Base-by-base conservation (phyloP, 2,329 filamentous ascomycete species). In the Exophiala spinifera region DNA sequence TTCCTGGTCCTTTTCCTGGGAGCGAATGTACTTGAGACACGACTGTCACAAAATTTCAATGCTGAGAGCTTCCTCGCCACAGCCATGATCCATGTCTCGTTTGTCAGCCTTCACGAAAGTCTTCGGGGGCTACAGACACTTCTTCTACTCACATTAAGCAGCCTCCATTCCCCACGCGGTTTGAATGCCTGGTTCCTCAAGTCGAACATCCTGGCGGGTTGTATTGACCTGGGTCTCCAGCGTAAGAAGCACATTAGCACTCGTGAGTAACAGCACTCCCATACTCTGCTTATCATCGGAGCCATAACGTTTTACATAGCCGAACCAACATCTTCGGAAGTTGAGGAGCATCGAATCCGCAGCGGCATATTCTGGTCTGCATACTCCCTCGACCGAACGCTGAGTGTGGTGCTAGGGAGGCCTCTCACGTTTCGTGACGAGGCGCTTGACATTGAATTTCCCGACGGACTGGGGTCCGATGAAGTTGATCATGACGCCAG, bases 121-220 rank as follows among this genome's bases (percentile, higher is more conserved):
- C 15, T 45, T 7, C 15, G 42, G n/a, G 42, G 42, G 6, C 8
- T 25, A 7, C 42, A 45, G n/a, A 45, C 42, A 5, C 42, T 45
- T 19, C 42, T 45, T 20, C 42, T 45, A 15, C 42, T 45, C 17
- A 45, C 21, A 14, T 45, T 45, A 15, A 45, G 17, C 15, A 45
- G 42, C 42, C 21, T 45, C 25, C 42, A 45, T 23, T 45, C 42
- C 21, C 17, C 42, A 15, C 42, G n/a, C 25, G 42, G 42, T 7
- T 45, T 45, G 42, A 45, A 45, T 23, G 21, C 42, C 15, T 45
- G 42, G 42, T 45, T 45, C 25, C 42, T 45, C 17, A 45, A 45
- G 21, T 45, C 42, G 10, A 25, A 10, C 15, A 19, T 45, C n/a
- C 42, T 45, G 17, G 42, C 42, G 6, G 21, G 42, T 11, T 45